Evolutionary conservation across 371 early-diverging fungal genomes (phyloP), one percentile per base, ranked within the genome.

Genomic region (Thermomucor indicae-seudaticae): DNA sequence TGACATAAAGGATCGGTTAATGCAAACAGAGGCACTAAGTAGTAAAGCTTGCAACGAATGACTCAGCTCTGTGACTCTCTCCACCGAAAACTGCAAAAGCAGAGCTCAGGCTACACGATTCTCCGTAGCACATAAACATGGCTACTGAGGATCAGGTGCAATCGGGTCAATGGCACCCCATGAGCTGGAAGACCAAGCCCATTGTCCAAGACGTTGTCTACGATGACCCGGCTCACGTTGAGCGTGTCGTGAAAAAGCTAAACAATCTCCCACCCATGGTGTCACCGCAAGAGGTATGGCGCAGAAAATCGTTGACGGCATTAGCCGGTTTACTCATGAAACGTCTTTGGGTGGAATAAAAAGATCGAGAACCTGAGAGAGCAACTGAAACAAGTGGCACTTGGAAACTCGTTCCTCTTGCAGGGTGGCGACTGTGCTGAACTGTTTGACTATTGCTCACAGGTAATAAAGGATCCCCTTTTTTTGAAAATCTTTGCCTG

Each of bases 391-490:
- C 89, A 96, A 58, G 95, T 89, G 17, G 95, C 95, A 31, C 78
- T 85, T 47, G 91, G 92, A 45, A 90, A 93, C 54, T 86, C 93
- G 3, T 96, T 97, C 60, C 70, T 97, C 46, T 75, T 97, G 29
- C 96, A 96, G 71, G 98, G 98, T 51, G 98, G 98, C 46, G 98
- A 96, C 67, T 97, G 98, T 69, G 98, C 98, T 20, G 98, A 97
- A 73, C 80, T 92, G 32, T 97, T 97, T 69, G 95, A 95, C 58
- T 94, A 96, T 65, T 97, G 98, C 67, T 82, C 89, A 22, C 81
- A 86, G 79, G 89, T 88, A 78, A 32, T 30, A 46, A 29, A 27
- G 3, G 25, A 23, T 17, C 30, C 11, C 23, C 14, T 32, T 10
- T 16, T 42, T 14, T 22, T 23, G 27, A 49, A 23, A 49, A 6